Evolutionary conservation across 2,329 filamentous ascomycete genomes (phyloP).

Genomic region (Fusarium succisae): DNA sequence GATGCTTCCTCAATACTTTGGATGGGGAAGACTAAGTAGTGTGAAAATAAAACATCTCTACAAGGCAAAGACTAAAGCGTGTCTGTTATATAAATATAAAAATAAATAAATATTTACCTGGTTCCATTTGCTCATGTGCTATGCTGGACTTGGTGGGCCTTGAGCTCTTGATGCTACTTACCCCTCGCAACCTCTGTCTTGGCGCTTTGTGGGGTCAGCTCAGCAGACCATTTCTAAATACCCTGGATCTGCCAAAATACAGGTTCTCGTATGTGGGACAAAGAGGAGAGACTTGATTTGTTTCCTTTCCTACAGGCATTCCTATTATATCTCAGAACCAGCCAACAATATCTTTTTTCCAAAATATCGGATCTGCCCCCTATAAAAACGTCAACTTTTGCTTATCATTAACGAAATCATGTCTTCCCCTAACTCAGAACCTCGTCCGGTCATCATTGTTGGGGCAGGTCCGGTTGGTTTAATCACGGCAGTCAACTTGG

Average conservation of each 20-base stretch:
- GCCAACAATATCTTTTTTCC: no score
- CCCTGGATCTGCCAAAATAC: background rate
- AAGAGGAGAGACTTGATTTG: background rate
- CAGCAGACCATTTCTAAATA: background rate
- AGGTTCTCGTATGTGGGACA: background rate
- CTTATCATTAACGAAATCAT: background rate
- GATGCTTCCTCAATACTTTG: rapidly evolving
- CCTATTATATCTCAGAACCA: no score
- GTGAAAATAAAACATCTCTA: no score
- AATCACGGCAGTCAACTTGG: background rate
- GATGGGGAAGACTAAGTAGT: no score
- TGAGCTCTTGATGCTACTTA: background rate
- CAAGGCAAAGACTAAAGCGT: no score
- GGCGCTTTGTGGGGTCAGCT: background rate
- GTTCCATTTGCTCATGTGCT: background rate
- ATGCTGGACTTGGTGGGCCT: background rate
- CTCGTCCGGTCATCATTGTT: background rate
- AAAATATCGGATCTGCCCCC: background rate
- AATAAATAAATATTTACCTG: background rate
- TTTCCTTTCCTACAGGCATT: background rate
- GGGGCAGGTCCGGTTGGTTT: background rate
- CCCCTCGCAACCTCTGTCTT: background rate
- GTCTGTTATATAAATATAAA: no score
- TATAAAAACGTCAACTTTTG: background rate
- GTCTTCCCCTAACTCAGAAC: background rate